Conservation (phyloP, 306 rosid species). For the Trifolium repens region DNA sequence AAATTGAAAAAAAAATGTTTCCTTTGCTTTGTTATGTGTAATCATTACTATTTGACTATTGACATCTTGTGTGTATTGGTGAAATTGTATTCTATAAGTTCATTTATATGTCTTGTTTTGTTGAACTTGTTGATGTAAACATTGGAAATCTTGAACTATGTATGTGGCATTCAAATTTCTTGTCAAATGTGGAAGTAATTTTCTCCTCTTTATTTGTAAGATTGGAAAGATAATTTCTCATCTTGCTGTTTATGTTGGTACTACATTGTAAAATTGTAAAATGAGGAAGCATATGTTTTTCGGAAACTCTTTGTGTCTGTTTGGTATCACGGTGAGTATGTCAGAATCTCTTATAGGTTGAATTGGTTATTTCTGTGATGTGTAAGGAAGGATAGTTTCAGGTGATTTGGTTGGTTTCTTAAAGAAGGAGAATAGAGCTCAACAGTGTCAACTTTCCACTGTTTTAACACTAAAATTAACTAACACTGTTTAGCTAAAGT, state of each 20-base stretch:
- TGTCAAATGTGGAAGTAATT: not conserved
- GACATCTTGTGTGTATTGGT: conserved; percentile 38
- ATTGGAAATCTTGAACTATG: not conserved
- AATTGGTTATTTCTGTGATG: conserved; percentile 13
- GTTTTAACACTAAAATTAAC: not conserved
- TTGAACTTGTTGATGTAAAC: conserved; percentile 35
- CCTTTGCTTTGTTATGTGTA: conserved; percentile 38
- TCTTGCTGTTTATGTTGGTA: conserved; percentile 7
- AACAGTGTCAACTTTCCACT: not conserved
- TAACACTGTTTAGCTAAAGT: not conserved
- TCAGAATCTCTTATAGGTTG: not conserved
- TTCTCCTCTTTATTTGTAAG: conserved; percentile 9
- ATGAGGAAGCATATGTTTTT: not conserved
- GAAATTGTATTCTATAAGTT: conserved; percentile 35
- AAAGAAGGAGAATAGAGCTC: conserved; percentile 31
- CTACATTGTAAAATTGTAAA: conserved; percentile 23
- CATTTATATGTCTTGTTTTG: conserved; percentile 37
- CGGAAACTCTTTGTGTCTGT: not conserved
- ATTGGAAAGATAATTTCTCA: not conserved
- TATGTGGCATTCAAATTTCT: conserved; percentile 15
- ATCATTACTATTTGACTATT: conserved; percentile 47
- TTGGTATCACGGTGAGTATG: no score
- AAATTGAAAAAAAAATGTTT: not conserved
- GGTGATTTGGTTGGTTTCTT: conserved; percentile 30
- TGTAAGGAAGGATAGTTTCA: conserved; percentile 18